Percentiles rank a stretch among this genome's conserved stretches.
Conservation (phyloP, 139 green algal genomes). For the Protoeuglena noctilucae region DNA sequence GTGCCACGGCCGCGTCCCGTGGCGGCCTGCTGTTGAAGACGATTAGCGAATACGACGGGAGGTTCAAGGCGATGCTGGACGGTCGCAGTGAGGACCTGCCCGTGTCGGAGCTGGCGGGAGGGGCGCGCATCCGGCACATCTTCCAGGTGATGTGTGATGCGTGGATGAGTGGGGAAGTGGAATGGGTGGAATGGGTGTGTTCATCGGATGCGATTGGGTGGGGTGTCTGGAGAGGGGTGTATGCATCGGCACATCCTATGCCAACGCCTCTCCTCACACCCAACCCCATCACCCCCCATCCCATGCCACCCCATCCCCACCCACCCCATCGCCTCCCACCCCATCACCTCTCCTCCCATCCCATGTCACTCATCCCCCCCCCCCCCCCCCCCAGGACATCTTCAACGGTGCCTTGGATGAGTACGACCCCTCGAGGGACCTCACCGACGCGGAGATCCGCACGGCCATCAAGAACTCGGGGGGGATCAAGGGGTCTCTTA, state of each 20-base stretch:
- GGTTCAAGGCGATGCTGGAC: constrained; percentile 33
- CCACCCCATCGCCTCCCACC: no score
- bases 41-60: background rate
- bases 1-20: background rate
- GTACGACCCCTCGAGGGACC: constrained; percentile 41
- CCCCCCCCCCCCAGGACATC: constrained; percentile 31
- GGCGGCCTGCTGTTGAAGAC: constrained; percentile 1
- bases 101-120: constrained; percentile 58
- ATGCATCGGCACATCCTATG: no score
- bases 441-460: constrained; percentile 69
- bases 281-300: no score
- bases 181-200: background rate
- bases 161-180: background rate
- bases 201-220: background rate
- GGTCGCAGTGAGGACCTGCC: constrained; percentile 55
- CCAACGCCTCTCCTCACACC: no score
- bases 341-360: no score
- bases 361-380: no score
- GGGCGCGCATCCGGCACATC: constrained; percentile 63
- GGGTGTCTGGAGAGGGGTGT: background rate
- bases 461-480: constrained; percentile 85
- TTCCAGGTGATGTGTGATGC: constrained; percentile 26
- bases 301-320: no score
- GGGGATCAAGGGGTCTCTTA: constrained; percentile 59
- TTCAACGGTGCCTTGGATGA: constrained; percentile 38